Conservation (phyloP, 108 stramenopile species). For the Cafeteria roenbergensis region DNA sequence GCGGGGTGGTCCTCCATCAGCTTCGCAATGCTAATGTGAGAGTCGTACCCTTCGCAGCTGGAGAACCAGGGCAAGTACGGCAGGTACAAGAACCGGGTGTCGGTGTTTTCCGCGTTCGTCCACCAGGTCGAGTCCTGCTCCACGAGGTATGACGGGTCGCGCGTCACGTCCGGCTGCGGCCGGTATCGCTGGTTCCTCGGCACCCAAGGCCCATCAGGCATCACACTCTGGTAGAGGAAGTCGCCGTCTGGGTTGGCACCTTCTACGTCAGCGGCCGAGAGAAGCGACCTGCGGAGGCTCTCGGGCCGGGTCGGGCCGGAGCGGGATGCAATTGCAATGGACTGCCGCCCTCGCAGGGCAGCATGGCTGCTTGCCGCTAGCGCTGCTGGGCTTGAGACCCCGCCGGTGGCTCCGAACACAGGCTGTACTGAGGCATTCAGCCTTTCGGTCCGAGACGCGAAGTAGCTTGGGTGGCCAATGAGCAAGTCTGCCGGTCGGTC, state of each 20-base stretch:
- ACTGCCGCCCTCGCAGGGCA: no score
- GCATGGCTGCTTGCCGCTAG: no score
- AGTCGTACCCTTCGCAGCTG: conserved; percentile 63
- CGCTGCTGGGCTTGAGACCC: no score
- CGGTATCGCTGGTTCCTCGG: neutral
- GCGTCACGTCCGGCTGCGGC: conserved; percentile 1
- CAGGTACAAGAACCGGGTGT: conserved; percentile 35
- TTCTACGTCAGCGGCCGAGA: neutral
- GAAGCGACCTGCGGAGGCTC: no score
- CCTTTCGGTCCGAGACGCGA: no score
- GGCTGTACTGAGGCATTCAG: no score
- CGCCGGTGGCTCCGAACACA: no score
- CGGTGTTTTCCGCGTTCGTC: conserved; percentile 17
- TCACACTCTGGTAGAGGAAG: neutral
- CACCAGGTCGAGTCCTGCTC: conserved; percentile 20
- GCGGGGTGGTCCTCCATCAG: conserved; percentile 61
- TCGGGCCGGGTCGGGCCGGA: no score
- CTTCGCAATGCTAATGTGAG: conserved; percentile 53
- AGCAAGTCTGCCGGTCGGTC: conserved; percentile 26
- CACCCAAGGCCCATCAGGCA: no score
- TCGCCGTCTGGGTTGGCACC: neutral
- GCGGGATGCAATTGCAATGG: no score
- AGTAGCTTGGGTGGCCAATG: conserved; percentile 29
- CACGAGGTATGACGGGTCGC: conserved; percentile 8
- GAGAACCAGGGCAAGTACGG: conserved; percentile 67